These are phyloP conservation scores for Monilinia aucupariae DNA, from an alignment of 2,329 filamentous ascomycete species.

Conservation along the genomic window DNA sequence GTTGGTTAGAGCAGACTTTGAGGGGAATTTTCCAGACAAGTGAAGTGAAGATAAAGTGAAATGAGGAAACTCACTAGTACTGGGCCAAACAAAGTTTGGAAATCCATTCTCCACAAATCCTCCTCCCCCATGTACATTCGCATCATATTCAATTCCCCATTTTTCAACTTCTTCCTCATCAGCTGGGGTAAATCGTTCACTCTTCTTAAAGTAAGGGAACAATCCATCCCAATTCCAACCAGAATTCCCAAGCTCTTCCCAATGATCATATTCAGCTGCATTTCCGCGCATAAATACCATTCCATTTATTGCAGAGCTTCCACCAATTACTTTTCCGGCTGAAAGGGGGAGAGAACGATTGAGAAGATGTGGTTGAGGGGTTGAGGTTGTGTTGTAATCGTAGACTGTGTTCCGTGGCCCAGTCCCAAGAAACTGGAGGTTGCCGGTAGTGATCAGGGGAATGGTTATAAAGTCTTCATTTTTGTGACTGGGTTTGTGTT, in stretches of 20 bases:
- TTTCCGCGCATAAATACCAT: conserved; percentile 27
- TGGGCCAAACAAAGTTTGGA: conserved; percentile 10
- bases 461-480: conserved; percentile 13
- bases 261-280: conserved; percentile 36
- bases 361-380: conserved; percentile 35
- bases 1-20: conserved; percentile 13
- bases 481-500: neutral
- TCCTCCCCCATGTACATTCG: conserved; percentile 24
- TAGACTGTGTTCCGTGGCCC: conserved; percentile 33
- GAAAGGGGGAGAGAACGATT: conserved; percentile 23
- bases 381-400: conserved; percentile 40
- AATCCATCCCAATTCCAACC: conserved; percentile 38
- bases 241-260: conserved; percentile 39
- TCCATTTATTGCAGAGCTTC: conserved; percentile 36
- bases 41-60: conserved; percentile 24
- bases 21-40: conserved; percentile 36
- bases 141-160: conserved; percentile 19
- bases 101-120: conserved; percentile 1
- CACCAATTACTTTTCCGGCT: conserved; percentile 36
- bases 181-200: conserved; percentile 10
- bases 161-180: neutral
- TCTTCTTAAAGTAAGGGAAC: conserved; percentile 31
- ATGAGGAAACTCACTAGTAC: neutral
- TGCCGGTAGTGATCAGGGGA: conserved; percentile 6
- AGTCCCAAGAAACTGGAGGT: neutral